phyloP scores from a whole-genome alignment of 169 alveolate genomes.

The Plasmodium reichenowi region DNA sequence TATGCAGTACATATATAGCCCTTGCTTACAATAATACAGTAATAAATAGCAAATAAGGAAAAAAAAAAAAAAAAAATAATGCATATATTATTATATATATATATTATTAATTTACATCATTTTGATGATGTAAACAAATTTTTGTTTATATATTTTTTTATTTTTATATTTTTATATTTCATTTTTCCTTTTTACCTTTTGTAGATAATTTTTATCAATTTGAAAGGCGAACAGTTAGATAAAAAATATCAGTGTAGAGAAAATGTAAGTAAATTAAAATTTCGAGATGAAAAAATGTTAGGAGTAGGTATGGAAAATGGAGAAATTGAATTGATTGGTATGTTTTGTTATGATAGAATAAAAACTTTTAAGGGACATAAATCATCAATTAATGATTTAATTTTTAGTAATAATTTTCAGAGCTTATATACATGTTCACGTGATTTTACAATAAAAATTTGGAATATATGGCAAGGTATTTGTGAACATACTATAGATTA shows the following conservation, averaged over 20 bases:
- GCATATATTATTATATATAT: neutral
- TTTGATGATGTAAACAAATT: neutral
- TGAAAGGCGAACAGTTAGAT: constrained; percentile 24
- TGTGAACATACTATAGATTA: constrained; percentile 62
- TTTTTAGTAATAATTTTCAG: constrained; percentile 50
- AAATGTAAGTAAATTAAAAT: constrained; percentile 47
- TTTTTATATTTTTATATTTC: neutral
- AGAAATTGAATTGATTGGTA: constrained; percentile 44
- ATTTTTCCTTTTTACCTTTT: neutral
- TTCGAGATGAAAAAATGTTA: constrained; percentile 64
- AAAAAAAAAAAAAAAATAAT: too few relatives aligned
- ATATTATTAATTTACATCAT: neutral
- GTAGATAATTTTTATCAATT: constrained; percentile 30
- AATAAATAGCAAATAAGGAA: neutral
- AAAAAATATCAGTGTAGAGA: constrained; percentile 51
- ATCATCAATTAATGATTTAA: constrained; percentile 59
- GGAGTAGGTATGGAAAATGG: constrained; percentile 74
- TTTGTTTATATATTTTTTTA: neutral
- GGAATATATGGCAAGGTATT: constrained; percentile 63
- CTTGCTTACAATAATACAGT: constrained; percentile 49
- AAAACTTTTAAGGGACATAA: constrained; percentile 63
- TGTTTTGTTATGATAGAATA: constrained; percentile 47
- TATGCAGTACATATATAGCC: constrained; percentile 49
- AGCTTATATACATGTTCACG: constrained; percentile 69
- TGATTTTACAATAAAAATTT: constrained; percentile 67